Conservation (phyloP, 148 eudicot genomes). For the Hydrangea macrophylla region DNA sequence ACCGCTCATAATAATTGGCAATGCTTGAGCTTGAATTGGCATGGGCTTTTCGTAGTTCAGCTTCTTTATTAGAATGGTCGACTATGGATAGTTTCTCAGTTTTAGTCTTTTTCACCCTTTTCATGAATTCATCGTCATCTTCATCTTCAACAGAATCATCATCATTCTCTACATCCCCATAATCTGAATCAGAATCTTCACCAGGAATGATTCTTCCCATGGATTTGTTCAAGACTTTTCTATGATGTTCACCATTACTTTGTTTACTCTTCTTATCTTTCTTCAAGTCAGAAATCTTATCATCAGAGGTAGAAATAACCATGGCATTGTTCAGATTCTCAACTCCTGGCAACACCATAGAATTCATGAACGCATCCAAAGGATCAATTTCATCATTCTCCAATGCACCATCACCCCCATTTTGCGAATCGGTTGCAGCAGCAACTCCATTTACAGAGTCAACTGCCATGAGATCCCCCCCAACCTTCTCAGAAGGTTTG, state of each 20-base stretch:
- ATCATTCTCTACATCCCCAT: constrained; percentile 40
- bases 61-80: no score
- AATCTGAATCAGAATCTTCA: constrained; percentile 62
- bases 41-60: no score
- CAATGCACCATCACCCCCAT: constrained; percentile 29
- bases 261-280: constrained; percentile 30
- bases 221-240: constrained; percentile 33
- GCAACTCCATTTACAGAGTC: constrained; percentile 37
- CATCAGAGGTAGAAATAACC: no score
- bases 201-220: no score
- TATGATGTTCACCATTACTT: constrained; percentile 24
- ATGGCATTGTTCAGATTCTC: no score
- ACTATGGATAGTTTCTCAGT: no score
- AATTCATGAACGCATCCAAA: constrained; percentile 68
- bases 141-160: constrained; percentile 43
- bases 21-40: no score
- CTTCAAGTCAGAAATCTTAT: no score
- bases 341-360: constrained; percentile 68
- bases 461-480: constrained; percentile 36
- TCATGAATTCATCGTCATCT: no score
- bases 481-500: constrained; percentile 29
- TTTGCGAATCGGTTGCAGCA: constrained; percentile 16
- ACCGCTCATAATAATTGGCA: no score
- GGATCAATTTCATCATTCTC: no score
- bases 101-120: no score